Evolutionary conservation across 2,329 filamentous ascomycete species (phyloP), one percentile per base, ranked within the genome.

Genomic region (Myriangium duriaei): DNA sequence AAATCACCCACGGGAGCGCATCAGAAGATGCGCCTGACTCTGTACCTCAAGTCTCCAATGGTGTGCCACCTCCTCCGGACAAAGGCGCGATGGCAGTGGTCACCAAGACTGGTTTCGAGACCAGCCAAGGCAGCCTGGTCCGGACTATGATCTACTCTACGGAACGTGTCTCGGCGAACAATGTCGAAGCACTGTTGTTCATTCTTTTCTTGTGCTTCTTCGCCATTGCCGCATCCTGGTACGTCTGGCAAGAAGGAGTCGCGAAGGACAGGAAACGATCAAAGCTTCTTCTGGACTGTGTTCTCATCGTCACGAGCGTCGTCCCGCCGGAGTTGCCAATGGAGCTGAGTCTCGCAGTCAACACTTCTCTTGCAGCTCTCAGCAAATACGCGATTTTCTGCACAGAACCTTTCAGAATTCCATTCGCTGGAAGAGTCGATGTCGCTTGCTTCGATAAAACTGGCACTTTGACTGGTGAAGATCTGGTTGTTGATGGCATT

Each of bases 71-170:
- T n/a, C 80, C 91, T 24, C 91, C 92, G 0, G 91, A 98, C 59
- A 84, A 91, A 51, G 91, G 91, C 37, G 91, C 87, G 24, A 74
- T 96, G 68, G 91, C 87, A 44, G 74, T 98, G 45, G 85, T 98
- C 32, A 80, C 87, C 54, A 96, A 95, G 72, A 98, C 91, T 38
- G 91, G 91, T 10, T 98, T 98, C 53, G 92, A 98, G 64, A 98
- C 91, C 9, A 96, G 88, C 40, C 92, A 98, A 63, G 91, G 91
- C 46, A 95, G 86, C 60, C 74, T 98, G 43, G 91, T 98, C 43
- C 82, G 91, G 45, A 98, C 91, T 49, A 98, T 98, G 91, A 98
- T 98, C 54, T 98, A 94, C 67, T 95, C 92, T 1, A 98, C 91
- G 2, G 91, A 98, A 61, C 85, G 88, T 48, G 88, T 98, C 15